Evolutionary conservation across 139 green algal genomes (phyloP).

Genomic region (Chlorella sorokiniana): DNA sequence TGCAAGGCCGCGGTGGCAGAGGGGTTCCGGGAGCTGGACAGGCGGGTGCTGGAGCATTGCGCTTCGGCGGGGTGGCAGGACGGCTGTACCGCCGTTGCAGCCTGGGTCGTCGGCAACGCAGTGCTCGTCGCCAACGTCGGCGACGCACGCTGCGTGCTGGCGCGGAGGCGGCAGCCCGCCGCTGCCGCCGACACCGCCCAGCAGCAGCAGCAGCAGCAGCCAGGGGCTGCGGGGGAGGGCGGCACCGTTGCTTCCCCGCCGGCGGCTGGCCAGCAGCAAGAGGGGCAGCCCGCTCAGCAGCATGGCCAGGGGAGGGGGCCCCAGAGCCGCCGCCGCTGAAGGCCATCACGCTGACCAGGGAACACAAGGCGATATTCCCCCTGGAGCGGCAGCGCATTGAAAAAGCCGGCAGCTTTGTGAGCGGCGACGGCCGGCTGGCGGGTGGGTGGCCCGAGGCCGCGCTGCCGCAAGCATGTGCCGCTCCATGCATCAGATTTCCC

Average conservation of each 20-base stretch:
- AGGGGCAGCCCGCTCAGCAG: background rate
- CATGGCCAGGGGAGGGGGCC: too few species aligned
- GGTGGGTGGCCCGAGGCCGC: constrained; percentile 11
- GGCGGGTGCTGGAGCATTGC: constrained; percentile 44
- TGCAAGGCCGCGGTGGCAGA: constrained; percentile 18
- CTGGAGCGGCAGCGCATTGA: constrained; percentile 70
- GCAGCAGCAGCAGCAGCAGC: constrained; percentile 1
- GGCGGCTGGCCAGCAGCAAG: background rate
- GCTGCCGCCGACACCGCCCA: background rate
- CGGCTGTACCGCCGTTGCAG: constrained; percentile 64
- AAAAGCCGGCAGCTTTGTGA: constrained; percentile 63
- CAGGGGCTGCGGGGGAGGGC: background rate
- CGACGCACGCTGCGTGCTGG: constrained; percentile 66
- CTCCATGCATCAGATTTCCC: too few species aligned
- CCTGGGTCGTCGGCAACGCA: constrained; percentile 65
- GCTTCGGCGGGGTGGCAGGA: constrained; percentile 52
- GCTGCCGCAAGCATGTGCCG: too few species aligned
- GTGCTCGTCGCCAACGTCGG: constrained; percentile 73
- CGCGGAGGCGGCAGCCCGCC: constrained; percentile 29
- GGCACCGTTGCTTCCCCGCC: background rate
- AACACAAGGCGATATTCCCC: constrained; percentile 69
- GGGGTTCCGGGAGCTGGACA: constrained; percentile 42
- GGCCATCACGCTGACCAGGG: constrained; percentile 57
- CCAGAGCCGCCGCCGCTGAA: constrained; percentile 23
- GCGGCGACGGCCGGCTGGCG: constrained; percentile 55